Percentiles rank a stretch among this genome's conserved stretches.
phyloP scores from a whole-genome alignment of 2,329 filamentous ascomycete species.

The Diplodia scrobiculata region DNA sequence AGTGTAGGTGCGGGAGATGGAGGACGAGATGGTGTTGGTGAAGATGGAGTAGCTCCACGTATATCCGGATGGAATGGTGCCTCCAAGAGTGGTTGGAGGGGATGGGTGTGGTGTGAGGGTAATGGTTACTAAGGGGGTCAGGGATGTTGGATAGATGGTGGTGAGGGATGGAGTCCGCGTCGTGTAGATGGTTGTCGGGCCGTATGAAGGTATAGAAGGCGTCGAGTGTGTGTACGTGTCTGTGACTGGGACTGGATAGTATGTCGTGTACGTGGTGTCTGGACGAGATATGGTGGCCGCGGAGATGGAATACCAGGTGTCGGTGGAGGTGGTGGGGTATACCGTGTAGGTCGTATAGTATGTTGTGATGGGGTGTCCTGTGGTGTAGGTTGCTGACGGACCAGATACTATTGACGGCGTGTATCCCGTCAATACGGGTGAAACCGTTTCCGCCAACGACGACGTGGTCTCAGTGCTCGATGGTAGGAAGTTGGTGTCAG shows the following conservation, averaged over 20 bases:
- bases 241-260: background rate
- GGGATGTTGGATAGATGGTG: background rate
- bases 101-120: too few species aligned
- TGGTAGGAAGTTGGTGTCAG: background rate
- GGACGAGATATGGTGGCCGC: background rate
- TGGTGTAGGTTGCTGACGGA: background rate
- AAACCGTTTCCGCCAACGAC: background rate
- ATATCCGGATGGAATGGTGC: background rate
- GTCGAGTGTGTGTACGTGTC: background rate
- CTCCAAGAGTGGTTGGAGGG: background rate
- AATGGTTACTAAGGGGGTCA: too few species aligned
- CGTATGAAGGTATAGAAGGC: background rate
- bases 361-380: background rate
- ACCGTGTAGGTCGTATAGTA: background rate
- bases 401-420: background rate
- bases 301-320: background rate
- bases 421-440: background rate
- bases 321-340: background rate
- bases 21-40: background rate
- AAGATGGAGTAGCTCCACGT: background rate
- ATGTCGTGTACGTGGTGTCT: background rate
- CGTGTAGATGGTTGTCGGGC: background rate
- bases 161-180: background rate
- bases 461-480: background rate
- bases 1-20: background rate